phyloP scores from a whole-genome alignment of 2,329 filamentous ascomycete genomes.

The Thermomyces lanuginosus region DNA sequence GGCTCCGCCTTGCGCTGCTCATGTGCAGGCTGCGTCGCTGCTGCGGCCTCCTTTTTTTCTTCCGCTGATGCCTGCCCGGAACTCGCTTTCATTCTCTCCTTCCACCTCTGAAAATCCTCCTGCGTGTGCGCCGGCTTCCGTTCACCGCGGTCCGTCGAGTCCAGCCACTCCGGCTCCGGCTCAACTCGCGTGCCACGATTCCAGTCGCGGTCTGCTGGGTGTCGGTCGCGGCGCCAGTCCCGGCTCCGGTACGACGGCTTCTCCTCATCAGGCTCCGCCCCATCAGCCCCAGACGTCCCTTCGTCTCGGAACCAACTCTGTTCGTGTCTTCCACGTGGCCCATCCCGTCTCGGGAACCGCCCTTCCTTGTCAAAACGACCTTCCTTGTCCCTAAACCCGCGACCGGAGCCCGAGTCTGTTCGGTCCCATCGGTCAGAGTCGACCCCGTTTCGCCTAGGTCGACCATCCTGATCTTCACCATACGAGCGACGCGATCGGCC shows the following conservation, averaged over 20 bases:
- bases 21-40: conserved; percentile 9
- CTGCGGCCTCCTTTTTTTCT: conserved; percentile 30
- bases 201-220: conserved; percentile 38
- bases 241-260: conserved; percentile 39
- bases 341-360: conserved; percentile 43
- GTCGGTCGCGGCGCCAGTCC: conserved; percentile 43
- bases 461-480: conserved; percentile 26
- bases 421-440: conserved; percentile 29
- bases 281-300: conserved; percentile 19
- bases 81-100: conserved; percentile 70
- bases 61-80: conserved; percentile 21
- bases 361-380: conserved; percentile 25
- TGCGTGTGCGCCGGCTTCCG: conserved; percentile 58
- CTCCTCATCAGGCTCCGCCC: conserved; percentile 26
- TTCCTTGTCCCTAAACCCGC: conserved; percentile 38
- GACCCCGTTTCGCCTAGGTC: conserved; percentile 25
- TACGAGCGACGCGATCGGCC: conserved; percentile 24
- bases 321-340: conserved; percentile 47
- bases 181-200: conserved; percentile 42
- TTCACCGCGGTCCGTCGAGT: conserved; percentile 51
- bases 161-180: conserved; percentile 83
- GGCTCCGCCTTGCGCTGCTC: conserved; percentile 22
- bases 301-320: conserved; percentile 60
- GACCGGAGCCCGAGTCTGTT: conserved; percentile 25
- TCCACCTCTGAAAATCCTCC: conserved; percentile 89